Conservation (phyloP, 495 filamentous ascomycete species). For the Penicillium pulvis region DNA sequence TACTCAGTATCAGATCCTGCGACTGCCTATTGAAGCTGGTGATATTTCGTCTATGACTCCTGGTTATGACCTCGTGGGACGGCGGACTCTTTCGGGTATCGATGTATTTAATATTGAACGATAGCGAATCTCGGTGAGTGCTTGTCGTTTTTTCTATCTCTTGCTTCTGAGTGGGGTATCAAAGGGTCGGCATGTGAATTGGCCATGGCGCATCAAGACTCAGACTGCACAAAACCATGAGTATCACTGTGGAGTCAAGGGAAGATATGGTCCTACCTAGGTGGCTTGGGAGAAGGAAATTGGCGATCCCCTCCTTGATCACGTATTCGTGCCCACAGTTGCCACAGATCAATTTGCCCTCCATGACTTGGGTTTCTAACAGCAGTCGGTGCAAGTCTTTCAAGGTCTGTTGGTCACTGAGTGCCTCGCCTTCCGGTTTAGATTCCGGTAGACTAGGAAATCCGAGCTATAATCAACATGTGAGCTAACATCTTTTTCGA, state of each 20-base stretch:
- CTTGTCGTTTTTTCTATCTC: not conserved
- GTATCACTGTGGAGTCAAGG: constrained; percentile 8
- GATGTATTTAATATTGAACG: not conserved
- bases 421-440: constrained; percentile 58
- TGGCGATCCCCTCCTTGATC: constrained; percentile 92
- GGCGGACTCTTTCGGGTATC: constrained; percentile 1
- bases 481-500: not conserved
- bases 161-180: not conserved
- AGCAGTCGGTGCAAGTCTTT: constrained; percentile 80
- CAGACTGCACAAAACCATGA: constrained; percentile 3
- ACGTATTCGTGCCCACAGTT: constrained; percentile 91
- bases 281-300: constrained; percentile 93
- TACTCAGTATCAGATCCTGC: not conserved
- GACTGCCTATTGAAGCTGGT: not conserved
- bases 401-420: constrained; percentile 63
- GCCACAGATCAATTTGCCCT: constrained; percentile 87
- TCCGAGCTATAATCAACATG: constrained; percentile 60
- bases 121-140: not conserved
- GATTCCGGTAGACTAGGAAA: constrained; percentile 75
- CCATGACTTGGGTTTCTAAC: constrained; percentile 84
- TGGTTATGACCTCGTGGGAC: not conserved
- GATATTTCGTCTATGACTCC: not conserved
- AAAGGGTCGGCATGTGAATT: not conserved
- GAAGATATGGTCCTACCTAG: constrained; percentile 56
- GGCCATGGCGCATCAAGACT: constrained; percentile 1